These are phyloP conservation scores for Trichophyton verrucosum DNA, from an alignment of 2,329 filamentous ascomycete species.

Conservation along the genomic window DNA sequence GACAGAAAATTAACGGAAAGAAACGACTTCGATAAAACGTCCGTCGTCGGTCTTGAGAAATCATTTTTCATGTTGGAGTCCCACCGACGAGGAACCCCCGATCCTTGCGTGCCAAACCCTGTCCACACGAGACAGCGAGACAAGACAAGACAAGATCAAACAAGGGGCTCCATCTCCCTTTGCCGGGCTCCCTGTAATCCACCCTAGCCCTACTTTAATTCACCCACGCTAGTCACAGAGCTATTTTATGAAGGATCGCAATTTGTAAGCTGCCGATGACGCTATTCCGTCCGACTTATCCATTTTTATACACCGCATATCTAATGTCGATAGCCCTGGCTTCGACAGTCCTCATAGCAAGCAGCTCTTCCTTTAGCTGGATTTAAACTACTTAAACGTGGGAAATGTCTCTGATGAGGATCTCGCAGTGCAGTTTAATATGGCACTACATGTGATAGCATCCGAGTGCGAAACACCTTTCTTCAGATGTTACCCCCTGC, in stretches of 20 bases:
- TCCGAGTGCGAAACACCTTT: background rate
- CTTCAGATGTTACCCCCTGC: background rate
- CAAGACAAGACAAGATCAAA: conserved; percentile 1
- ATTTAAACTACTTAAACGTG: background rate
- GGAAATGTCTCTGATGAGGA: background rate
- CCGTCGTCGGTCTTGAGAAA: background rate
- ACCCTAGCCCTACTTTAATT: background rate
- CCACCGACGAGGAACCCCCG: background rate
- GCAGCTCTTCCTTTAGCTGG: background rate
- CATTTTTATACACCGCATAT: background rate
- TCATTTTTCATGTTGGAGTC: background rate
- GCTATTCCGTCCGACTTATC: background rate
- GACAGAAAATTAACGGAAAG: background rate
- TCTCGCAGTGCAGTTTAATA: background rate
- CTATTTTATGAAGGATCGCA: background rate
- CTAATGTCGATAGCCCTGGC: background rate
- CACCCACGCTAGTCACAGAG: background rate
- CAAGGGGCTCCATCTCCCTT: background rate
- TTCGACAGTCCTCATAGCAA: background rate
- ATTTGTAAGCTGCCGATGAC: background rate
- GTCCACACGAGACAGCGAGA: background rate
- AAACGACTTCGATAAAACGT: background rate
- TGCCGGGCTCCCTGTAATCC: background rate
- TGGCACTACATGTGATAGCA: background rate
- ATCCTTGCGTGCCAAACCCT: background rate